These are phyloP conservation scores for Carallia brachiata DNA, from an alignment of 345 rosid genomes.

Conservation along the genomic window DNA sequence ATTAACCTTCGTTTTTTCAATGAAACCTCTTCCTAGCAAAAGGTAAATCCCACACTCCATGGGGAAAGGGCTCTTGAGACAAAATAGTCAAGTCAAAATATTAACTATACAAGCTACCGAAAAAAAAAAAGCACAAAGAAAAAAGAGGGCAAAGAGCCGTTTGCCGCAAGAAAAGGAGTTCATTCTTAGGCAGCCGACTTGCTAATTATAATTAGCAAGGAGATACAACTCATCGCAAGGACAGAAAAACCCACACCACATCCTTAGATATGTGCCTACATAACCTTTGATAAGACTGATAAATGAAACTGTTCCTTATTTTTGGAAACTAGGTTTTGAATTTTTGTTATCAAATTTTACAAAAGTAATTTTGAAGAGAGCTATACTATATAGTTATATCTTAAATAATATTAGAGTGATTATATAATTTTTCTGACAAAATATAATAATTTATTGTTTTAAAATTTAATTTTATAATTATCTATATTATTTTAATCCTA, in stretches of 20 bases:
- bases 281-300: no score
- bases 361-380: no score
- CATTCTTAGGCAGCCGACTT: slow-evolving; percentile 7
- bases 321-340: no score
- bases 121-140: no score
- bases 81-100: slow-evolving; percentile 17
- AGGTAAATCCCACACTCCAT: neutral
- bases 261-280: neutral
- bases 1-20: neutral
- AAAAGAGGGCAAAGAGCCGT: slow-evolving; percentile 5
- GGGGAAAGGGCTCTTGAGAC: neutral
- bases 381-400: no score
- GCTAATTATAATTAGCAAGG: neutral
- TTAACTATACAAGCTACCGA: slow-evolving; percentile 18
- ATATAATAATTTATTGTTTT: no score
- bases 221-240: neutral
- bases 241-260: neutral
- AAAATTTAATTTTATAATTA: no score
- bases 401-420: no score
- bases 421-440: no score
- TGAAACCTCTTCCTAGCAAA: neutral
- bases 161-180: slow-evolving; percentile 13
- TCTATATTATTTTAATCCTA: no score
- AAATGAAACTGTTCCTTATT: no score
- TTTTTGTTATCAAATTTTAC: no score